Evolutionary conservation across 1,284 basidiomycete genomes (phyloP).

Genomic region (Kwoniella shivajii): DNA sequence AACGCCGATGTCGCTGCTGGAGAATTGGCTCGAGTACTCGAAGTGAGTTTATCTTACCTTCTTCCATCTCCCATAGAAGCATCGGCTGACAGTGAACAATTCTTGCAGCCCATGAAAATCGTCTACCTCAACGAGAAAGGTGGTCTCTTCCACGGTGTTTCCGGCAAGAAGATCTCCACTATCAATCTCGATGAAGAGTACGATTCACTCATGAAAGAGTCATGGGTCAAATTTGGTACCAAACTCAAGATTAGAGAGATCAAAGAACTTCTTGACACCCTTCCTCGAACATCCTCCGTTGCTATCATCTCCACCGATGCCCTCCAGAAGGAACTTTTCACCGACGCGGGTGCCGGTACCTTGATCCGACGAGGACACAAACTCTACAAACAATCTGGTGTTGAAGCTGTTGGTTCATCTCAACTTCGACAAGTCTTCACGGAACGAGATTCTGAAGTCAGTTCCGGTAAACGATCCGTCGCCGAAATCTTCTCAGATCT

Average conservation of each 20-base stretch:
- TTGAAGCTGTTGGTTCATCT: slow-evolving; percentile 86
- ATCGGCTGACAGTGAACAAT: background rate
- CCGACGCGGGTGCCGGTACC: slow-evolving; percentile 95
- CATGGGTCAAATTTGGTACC: slow-evolving; percentile 99
- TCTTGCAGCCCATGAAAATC: slow-evolving; percentile 80
- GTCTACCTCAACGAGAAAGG: slow-evolving; percentile 99
- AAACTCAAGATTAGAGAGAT: slow-evolving; percentile 99
- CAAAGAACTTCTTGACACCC: slow-evolving; percentile 97
- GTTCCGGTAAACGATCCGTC: slow-evolving; percentile 80
- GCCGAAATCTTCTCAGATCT: slow-evolving; percentile 84
- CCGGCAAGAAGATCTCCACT: slow-evolving; percentile 88
- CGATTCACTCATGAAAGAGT: slow-evolving; percentile 92
- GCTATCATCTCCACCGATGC: slow-evolving; percentile 94
- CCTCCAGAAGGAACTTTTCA: slow-evolving; percentile 98
- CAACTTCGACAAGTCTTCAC: slow-evolving; percentile 89
- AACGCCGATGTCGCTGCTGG: slow-evolving; percentile 96
- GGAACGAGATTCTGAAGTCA: slow-evolving; percentile 91
- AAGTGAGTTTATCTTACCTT: slow-evolving; percentile 51
- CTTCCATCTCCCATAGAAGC: background rate
- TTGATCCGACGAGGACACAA: slow-evolving; percentile 97
- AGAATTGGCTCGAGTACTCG: slow-evolving; percentile 91
- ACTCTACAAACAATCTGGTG: slow-evolving; percentile 82
- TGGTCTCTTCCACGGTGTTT: slow-evolving; percentile 94
- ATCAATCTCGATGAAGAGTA: slow-evolving; percentile 99
- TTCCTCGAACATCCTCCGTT: slow-evolving; percentile 95